Percentiles rank a stretch among this genome's conserved stretches.
Evolutionary conservation across 495 filamentous ascomycete species (phyloP).

Genomic region (Aspergillus diversus): DNA sequence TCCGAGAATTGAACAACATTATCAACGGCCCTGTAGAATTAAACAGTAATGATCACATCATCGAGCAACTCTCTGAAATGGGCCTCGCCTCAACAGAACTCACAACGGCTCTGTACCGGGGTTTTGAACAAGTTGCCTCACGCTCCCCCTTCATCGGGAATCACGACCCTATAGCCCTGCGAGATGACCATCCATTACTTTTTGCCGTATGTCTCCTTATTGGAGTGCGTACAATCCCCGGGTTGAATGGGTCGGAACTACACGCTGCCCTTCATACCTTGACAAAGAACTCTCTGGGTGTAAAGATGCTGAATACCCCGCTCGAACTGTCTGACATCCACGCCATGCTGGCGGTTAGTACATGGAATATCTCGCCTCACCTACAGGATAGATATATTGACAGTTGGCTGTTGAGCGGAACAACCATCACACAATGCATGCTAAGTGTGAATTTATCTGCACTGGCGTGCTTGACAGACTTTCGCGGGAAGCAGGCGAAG

Average conservation of each 20-base stretch:
- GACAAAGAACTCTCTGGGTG: not conserved
- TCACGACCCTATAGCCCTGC: not conserved
- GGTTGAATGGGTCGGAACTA: not conserved
- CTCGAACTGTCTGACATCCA: not conserved
- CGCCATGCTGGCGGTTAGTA: not conserved
- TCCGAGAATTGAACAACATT: slow-evolving; percentile 2
- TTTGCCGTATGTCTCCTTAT: slow-evolving; percentile 6
- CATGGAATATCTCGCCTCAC: not conserved
- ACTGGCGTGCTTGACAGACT: not conserved
- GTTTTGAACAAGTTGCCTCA: slow-evolving; percentile 3
- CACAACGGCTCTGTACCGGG: slow-evolving; percentile 1
- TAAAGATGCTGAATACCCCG: slow-evolving; percentile 7
- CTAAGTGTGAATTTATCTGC: not conserved
- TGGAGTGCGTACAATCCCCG: slow-evolving; percentile 6
- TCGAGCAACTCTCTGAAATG: slow-evolving; percentile 1
- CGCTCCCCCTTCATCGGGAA: not conserved
- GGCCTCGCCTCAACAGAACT: not conserved
- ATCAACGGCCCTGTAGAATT: not conserved
- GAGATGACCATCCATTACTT: not conserved
- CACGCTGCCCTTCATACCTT: not conserved
- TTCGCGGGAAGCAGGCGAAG: not conserved
- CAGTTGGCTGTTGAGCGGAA: slow-evolving; percentile 9
- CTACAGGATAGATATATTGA: slow-evolving; percentile 1
- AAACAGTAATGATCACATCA: not conserved
- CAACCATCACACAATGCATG: slow-evolving; percentile 6